A percentile compares a stretch with the other conserved stretches of the same genome.
Evolutionary conservation across 2,329 filamentous ascomycete species (phyloP).

Genomic region (Lecanosticta acicola): DNA sequence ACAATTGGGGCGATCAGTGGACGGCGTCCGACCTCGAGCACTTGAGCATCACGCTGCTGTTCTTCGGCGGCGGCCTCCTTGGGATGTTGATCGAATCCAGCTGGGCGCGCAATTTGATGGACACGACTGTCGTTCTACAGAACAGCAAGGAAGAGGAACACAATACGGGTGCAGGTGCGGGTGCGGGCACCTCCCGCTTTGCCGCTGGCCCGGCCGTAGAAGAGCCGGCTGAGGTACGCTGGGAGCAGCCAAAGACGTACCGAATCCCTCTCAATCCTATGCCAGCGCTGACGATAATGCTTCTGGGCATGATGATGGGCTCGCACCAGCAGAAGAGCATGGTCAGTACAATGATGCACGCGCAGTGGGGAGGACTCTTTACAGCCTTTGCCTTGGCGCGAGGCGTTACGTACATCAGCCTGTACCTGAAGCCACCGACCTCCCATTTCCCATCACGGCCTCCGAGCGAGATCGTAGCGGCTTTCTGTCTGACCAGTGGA

Average conservation of each 20-base stretch:
- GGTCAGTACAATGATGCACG: conserved; percentile 86
- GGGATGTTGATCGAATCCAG: conserved; percentile 36
- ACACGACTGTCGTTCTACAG: conserved; percentile 43
- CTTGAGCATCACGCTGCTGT: conserved; percentile 84
- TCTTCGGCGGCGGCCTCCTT: conserved; percentile 81
- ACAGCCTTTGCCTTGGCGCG: conserved; percentile 74
- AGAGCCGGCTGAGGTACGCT: conserved; percentile 37
- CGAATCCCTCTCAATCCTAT: conserved; percentile 78
- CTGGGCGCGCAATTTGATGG: conserved; percentile 61
- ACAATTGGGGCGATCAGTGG: conserved; percentile 65
- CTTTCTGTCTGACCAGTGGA: conserved; percentile 82
- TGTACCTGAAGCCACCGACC: conserved; percentile 73
- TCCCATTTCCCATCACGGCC: conserved; percentile 78
- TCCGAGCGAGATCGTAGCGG: conserved; percentile 79
- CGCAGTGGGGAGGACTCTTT: conserved; percentile 85
- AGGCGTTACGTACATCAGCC: conserved; percentile 69
- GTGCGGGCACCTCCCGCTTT: conserved; percentile 12
- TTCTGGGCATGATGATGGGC: conserved; percentile 92
- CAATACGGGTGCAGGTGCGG: background rate
- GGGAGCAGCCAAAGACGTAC: conserved; percentile 61
- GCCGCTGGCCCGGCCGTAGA: conserved; percentile 1
- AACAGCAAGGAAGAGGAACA: conserved; percentile 32
- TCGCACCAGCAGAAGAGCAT: conserved; percentile 79
- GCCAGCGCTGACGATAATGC: conserved; percentile 76
- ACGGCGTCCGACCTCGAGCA: conserved; percentile 80